Evolutionary conservation across 2,329 filamentous ascomycete species (phyloP).

Genomic region (Pseudogymnoascus sp.): DNA sequence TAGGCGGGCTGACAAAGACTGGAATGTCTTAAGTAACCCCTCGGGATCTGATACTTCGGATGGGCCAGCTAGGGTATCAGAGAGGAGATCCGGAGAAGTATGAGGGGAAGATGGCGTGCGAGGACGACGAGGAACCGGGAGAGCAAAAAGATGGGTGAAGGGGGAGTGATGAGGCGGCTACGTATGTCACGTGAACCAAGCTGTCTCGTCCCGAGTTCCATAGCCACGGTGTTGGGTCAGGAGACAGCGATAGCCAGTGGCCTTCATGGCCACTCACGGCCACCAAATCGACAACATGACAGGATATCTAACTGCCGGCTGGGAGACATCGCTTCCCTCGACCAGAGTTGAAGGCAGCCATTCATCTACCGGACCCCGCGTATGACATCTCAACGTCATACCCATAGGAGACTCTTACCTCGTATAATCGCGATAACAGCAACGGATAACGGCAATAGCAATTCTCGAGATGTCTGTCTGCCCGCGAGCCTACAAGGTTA

Average conservation of each 20-base stretch:
- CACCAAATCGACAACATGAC: neutral
- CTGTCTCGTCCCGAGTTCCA: neutral
- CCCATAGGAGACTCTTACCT: neutral
- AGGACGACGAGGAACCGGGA: neutral
- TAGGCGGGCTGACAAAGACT: neutral
- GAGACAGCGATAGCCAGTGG: neutral
- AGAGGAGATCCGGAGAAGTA: conserved; percentile 34
- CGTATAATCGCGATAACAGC: neutral
- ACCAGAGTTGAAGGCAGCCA: neutral
- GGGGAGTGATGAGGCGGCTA: neutral
- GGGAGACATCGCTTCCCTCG: neutral
- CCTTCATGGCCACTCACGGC: neutral
- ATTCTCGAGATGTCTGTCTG: neutral
- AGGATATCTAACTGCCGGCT: neutral
- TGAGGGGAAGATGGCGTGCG: conserved; percentile 20
- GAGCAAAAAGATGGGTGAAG: neutral
- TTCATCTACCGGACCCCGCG: neutral
- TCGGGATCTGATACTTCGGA: no score
- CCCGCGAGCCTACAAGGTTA: neutral
- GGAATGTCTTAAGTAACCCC: neutral
- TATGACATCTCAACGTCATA: neutral
- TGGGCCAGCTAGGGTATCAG: conserved; percentile 36
- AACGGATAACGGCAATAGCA: neutral
- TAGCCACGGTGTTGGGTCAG: neutral
- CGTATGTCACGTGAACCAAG: neutral